Evolutionary conservation across 805 yeast genomes (phyloP).

Genomic region (Monosporozyma aerobia): DNA sequence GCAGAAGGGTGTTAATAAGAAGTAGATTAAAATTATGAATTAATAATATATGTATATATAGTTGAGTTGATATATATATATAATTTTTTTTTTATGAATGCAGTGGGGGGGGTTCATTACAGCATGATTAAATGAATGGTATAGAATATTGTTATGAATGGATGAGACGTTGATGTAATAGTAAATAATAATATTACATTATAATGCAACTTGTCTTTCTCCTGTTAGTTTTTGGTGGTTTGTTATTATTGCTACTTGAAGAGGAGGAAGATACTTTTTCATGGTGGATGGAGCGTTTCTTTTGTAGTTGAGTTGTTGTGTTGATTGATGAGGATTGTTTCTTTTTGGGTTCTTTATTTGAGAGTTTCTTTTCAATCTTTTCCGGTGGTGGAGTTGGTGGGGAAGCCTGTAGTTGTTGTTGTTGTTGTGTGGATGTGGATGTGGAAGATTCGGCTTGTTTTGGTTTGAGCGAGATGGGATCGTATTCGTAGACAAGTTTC

Average conservation of each 20-base stretch:
- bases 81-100: neutral
- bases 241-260: neutral
- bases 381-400: neutral
- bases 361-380: neutral
- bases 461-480: constrained; percentile 4
- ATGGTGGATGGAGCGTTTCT: neutral
- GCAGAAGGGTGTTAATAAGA: neutral
- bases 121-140: too few species aligned
- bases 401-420: neutral
- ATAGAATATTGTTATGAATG: too few species aligned
- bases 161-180: too few species aligned
- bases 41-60: neutral
- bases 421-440: too few species aligned
- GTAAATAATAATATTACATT: constrained; percentile 11
- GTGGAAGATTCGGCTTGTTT: too few species aligned
- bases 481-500: constrained; percentile 38
- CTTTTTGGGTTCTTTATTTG: neutral
- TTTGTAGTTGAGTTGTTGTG: too few species aligned
- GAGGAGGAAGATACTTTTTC: neutral
- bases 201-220: constrained; percentile 20
- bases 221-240: constrained; percentile 13
- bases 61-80: too few species aligned
- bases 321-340: neutral
- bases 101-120: neutral
- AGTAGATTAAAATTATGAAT: neutral